A percentile compares a stretch with the other conserved stretches of the same genome.
Evolutionary conservation across 2,329 filamentous ascomycete species (phyloP).

Genomic region (Neoascochyta sp.): DNA sequence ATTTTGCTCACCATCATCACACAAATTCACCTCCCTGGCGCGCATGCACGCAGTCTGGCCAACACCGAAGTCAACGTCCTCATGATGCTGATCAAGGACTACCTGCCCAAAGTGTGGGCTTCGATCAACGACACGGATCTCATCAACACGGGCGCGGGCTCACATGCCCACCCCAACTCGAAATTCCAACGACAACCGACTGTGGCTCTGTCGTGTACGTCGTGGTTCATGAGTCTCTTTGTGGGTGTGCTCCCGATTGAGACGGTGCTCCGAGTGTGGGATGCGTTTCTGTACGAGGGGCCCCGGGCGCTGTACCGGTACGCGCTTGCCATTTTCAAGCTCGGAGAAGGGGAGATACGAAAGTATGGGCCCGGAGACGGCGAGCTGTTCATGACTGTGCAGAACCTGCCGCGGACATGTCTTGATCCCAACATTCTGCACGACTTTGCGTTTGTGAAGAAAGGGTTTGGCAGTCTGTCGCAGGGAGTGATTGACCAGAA

Average conservation of each 20-base stretch:
- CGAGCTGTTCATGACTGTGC: constrained; percentile 94
- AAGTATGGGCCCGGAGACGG: constrained; percentile 77
- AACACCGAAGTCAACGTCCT: constrained; percentile 93
- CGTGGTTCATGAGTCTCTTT: constrained; percentile 98
- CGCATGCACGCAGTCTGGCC: constrained; percentile 83
- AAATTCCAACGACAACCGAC: constrained; percentile 64
- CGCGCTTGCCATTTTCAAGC: constrained; percentile 85
- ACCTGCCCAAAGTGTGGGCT: constrained; percentile 77
- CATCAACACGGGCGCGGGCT: constrained; percentile 35
- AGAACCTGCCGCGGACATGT: constrained; percentile 75
- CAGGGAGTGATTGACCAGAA: constrained; percentile 78
- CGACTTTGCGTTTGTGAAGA: constrained; percentile 76
- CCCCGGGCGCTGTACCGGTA: constrained; percentile 91
- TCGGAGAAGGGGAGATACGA: constrained; percentile 71
- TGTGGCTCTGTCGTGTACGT: constrained; percentile 86
- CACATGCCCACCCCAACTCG: constrained; percentile 31
- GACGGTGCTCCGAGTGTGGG: constrained; percentile 88
- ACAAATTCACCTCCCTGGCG: constrained; percentile 80
- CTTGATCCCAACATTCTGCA: constrained; percentile 78
- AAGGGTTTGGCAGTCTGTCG: constrained; percentile 76
- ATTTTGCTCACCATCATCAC: constrained; percentile 93
- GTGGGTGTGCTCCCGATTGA: constrained; percentile 91
- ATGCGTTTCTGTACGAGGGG: constrained; percentile 92
- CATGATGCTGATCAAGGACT: constrained; percentile 80
- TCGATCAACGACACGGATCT: constrained; percentile 77